Evolutionary conservation across 2,329 filamentous ascomycete species (phyloP), one percentile per base, ranked within the genome.

Genomic region (Epichloe coenophiala): DNA sequence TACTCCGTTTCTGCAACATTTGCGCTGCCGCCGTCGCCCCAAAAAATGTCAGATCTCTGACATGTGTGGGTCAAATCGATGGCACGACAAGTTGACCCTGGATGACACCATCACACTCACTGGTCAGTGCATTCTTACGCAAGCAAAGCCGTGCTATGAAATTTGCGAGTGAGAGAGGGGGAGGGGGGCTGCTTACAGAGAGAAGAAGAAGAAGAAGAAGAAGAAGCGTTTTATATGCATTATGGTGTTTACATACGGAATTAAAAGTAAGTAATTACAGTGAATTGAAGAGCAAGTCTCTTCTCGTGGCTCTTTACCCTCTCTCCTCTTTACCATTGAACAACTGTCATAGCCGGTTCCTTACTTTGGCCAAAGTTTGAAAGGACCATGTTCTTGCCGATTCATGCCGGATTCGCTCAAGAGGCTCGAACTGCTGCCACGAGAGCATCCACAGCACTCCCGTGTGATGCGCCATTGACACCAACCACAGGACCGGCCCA

Each of bases 371-470:
- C 2, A 31, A 31, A 31, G 1, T 31, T 31, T 31, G 2, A 3
- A 31, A 31, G 27, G 1, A 31, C 27, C 2, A 31, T 9, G 1
- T 31, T 31, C 3, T 31, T 3, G 27, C 27, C 27, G 8, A 23
- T 41, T 41, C 3, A 12, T 6, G 3, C 17, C 13, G 17, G 3
- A 23, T 48, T 15, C 27, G 7, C 23, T 58, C 55, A 66, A n/a
- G 60, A 61, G 8, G 70, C 67, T 27, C 65, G 66, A 56, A 74
- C 60, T 9, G 80, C 82, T 33, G 78, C 83, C 52, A 88, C 77
- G 35, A 88, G 66, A 37, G 74, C 77, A 65, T 87, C 84, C 63
- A 87, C 65, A 1, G 80, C 83, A 17, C 77, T 79, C 58, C 76
- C 78, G 45, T 87, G 84, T 21, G 79, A 78, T 45, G 75, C 72